phyloP scores from a whole-genome alignment of 441 rosid genomes.

The Erodium texanum region DNA sequence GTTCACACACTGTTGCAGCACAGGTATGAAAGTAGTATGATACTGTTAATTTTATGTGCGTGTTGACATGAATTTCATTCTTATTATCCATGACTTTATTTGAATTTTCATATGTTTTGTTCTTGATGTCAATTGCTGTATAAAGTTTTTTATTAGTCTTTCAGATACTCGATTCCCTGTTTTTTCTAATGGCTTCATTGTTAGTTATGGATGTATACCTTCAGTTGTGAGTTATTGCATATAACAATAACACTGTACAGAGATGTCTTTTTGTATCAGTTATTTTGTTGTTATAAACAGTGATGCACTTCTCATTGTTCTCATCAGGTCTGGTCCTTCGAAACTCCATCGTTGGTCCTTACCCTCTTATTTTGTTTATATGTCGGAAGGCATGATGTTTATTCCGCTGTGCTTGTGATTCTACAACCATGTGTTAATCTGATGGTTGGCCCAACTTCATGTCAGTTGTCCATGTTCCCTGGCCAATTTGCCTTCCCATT shows the following conservation, averaged over 20 bases:
- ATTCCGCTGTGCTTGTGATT: not conserved
- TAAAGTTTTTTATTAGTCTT: not conserved
- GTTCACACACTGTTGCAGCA: slow-evolving; percentile 96
- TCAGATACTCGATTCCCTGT: not conserved
- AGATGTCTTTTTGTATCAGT: not conserved
- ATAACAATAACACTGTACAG: not conserved
- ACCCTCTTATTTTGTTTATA: not conserved
- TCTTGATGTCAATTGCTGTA: not conserved
- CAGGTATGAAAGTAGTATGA: slow-evolving; percentile 38
- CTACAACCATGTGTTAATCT: not conserved
- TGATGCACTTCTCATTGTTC: not conserved
- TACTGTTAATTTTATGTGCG: not conserved
- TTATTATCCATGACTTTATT: not conserved
- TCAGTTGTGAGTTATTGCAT: not conserved
- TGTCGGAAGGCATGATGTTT: not conserved
- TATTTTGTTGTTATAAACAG: not conserved
- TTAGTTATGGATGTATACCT: not conserved
- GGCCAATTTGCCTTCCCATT: not conserved
- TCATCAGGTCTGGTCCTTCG: not conserved
- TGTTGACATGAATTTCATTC: not conserved
- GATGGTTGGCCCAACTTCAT: not conserved
- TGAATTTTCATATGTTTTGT: not conserved
- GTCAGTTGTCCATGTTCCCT: not conserved
- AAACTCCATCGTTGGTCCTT: not conserved
- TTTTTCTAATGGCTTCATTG: not conserved